phyloP scores from a whole-genome alignment of 768 basidiomycete species.

The Psilocybe tampanensis region DNA sequence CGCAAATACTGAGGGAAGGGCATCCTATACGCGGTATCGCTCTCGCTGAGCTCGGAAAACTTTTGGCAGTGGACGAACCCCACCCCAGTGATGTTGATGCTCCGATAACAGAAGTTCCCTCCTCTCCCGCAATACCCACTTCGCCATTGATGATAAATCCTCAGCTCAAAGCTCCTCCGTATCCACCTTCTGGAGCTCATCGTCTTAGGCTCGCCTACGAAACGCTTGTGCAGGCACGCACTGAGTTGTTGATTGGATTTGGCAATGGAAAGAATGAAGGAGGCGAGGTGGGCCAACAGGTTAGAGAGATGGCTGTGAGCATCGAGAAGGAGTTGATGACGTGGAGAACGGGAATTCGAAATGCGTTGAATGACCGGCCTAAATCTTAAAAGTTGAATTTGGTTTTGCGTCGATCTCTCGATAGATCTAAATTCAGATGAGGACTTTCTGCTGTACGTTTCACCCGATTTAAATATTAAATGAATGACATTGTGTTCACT shows the following conservation, averaged over 20 bases:
- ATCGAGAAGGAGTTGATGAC: constrained; percentile 75
- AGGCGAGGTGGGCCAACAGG: constrained; percentile 66
- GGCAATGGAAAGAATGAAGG: constrained; percentile 64
- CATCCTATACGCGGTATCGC: constrained; percentile 82
- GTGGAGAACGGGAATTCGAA: constrained; percentile 66
- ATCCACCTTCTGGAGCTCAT: constrained; percentile 69
- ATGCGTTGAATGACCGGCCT: constrained; percentile 48
- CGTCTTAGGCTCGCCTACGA: constrained; percentile 68
- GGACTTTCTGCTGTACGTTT: no score
- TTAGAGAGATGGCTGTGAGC: constrained; percentile 58
- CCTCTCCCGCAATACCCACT: no score
- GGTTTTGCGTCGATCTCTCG: no score
- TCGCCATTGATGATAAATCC: constrained; percentile 7
- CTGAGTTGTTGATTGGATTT: constrained; percentile 71
- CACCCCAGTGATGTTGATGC: constrained; percentile 31
- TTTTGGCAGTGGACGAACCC: constrained; percentile 79
- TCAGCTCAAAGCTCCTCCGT: constrained; percentile 27
- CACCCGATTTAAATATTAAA: no score
- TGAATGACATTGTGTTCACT: no score
- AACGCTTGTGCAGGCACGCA: constrained; percentile 60
- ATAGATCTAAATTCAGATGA: no score
- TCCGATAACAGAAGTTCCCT: background rate
- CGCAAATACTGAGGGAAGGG: constrained; percentile 53
- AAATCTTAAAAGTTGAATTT: background rate
- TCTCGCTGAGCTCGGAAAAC: constrained; percentile 78